Evolutionary conservation across 1,284 basidiomycete species (phyloP).

Genomic region (Pterulicium gracile): DNA sequence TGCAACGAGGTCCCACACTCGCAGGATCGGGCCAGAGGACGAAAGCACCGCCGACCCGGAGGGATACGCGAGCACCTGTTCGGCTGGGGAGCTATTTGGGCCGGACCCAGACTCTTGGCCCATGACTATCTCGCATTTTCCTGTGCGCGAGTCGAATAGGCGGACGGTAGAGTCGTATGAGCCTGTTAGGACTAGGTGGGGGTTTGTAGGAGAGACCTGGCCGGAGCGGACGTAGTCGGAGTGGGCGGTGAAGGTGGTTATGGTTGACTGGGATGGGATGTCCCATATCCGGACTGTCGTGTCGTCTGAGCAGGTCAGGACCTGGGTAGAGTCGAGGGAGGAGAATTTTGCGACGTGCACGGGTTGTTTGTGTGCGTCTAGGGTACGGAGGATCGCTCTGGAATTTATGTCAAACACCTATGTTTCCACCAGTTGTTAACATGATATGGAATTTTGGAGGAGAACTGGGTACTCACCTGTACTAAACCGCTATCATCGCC

Average conservation of each 20-base stretch:
- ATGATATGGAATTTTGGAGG: neutral
- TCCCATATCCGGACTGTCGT: slow-evolving; percentile 93
- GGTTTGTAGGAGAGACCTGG: slow-evolving; percentile 74
- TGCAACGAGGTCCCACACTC: slow-evolving; percentile 93
- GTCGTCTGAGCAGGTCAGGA: slow-evolving; percentile 95
- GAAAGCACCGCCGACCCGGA: slow-evolving; percentile 83
- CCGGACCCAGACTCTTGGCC: slow-evolving; percentile 23
- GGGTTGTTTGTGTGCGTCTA: slow-evolving; percentile 90
- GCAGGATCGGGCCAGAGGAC: slow-evolving; percentile 86
- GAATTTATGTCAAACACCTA: slow-evolving; percentile 94
- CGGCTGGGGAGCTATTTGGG: slow-evolving; percentile 61
- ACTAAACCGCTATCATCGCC: slow-evolving; percentile 92
- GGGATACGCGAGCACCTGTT: slow-evolving; percentile 91
- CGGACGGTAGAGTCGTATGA: slow-evolving; percentile 92
- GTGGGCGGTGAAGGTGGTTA: slow-evolving; percentile 77
- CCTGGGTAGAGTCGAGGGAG: slow-evolving; percentile 64
- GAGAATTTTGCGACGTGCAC: slow-evolving; percentile 95
- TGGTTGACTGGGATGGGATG: slow-evolving; percentile 78
- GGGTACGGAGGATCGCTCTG: slow-evolving; percentile 85
- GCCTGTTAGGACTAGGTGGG: slow-evolving; percentile 81
- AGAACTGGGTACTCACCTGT: slow-evolving; percentile 45
- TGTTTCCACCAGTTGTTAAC: slow-evolving; percentile 11
- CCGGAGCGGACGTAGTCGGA: slow-evolving; percentile 95
- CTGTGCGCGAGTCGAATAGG: slow-evolving; percentile 81
- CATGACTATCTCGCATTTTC: slow-evolving; percentile 79